These are phyloP conservation scores for Phytophthora sansomeana DNA, from an alignment of 352 stramenopile species.

Conservation along the genomic window DNA sequence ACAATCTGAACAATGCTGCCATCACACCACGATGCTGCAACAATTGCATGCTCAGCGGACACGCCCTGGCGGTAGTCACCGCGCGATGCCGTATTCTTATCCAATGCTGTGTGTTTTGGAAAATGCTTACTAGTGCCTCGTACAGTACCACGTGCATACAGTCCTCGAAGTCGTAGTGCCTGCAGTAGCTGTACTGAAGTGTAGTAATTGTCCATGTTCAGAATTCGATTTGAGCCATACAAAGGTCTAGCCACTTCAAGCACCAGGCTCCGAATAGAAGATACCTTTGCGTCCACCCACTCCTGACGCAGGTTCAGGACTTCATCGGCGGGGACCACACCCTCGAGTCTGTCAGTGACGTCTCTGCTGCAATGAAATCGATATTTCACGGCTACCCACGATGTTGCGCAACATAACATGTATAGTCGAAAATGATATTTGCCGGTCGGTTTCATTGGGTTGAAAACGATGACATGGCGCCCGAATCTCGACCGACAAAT, in stretches of 20 bases:
- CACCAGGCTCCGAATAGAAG: constrained; percentile 30
- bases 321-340: constrained; percentile 1
- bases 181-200: constrained; percentile 38
- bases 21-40: no score
- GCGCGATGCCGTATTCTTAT: no score
- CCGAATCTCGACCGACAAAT: constrained; percentile 5
- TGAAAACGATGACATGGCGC: constrained; percentile 13
- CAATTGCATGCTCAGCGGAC: no score
- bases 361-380: constrained; percentile 35
- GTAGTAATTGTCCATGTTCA: constrained; percentile 49
- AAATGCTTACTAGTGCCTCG: no score
- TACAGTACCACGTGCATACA: constrained; percentile 34
- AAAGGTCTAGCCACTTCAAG: constrained; percentile 32
- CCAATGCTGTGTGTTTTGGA: no score
- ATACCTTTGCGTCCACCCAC: constrained; percentile 2
- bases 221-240: constrained; percentile 27
- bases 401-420: constrained; percentile 15
- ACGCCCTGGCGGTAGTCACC: no score
- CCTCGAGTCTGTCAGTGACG: constrained; percentile 28
- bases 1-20: no score
- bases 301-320: not conserved
- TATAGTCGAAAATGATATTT: constrained; percentile 22
- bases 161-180: constrained; percentile 16
- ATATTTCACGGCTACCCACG: constrained; percentile 36
- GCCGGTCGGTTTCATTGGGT: constrained; percentile 13